These are phyloP conservation scores for Stemphylium lycopersici DNA, from an alignment of 2,329 filamentous ascomycete species.

Conservation along the genomic window DNA sequence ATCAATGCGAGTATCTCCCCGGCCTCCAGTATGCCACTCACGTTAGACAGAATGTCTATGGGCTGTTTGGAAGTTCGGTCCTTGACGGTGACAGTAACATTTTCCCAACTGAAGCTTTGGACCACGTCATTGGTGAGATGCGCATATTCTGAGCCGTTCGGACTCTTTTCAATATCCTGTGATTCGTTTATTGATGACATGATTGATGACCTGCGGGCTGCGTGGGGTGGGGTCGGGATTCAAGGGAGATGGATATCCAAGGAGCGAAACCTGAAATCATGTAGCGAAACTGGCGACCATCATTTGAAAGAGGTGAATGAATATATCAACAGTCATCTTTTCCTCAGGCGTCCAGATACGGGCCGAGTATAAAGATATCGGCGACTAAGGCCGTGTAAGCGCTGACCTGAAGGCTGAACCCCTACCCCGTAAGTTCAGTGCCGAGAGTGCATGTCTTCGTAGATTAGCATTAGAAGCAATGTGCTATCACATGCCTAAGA, in stretches of 20 bases:
- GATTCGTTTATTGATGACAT: slow-evolving; percentile 24
- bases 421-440: no score
- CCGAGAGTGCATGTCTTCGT: no score
- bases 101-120: slow-evolving; percentile 68
- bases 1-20: slow-evolving; percentile 80
- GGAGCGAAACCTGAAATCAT: neutral
- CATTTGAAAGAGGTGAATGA: no score
- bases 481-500: no score
- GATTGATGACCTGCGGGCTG: neutral
- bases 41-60: slow-evolving; percentile 67
- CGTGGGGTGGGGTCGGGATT: no score
- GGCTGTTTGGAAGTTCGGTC: slow-evolving; percentile 69
- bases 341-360: no score
- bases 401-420: no score
- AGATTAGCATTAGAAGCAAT: no score
- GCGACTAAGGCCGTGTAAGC: no score
- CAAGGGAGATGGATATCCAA: no score
- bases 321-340: no score
- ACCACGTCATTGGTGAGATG: slow-evolving; percentile 70
- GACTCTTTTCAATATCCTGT: slow-evolving; percentile 55
- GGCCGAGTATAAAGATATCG: no score
- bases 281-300: neutral
- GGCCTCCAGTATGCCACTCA: slow-evolving; percentile 68
- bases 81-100: slow-evolving; percentile 73
- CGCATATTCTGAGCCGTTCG: slow-evolving; percentile 51